phyloP scores from a whole-genome alignment of 495 filamentous ascomycete genomes.

The Talaromyces borbonicus region DNA sequence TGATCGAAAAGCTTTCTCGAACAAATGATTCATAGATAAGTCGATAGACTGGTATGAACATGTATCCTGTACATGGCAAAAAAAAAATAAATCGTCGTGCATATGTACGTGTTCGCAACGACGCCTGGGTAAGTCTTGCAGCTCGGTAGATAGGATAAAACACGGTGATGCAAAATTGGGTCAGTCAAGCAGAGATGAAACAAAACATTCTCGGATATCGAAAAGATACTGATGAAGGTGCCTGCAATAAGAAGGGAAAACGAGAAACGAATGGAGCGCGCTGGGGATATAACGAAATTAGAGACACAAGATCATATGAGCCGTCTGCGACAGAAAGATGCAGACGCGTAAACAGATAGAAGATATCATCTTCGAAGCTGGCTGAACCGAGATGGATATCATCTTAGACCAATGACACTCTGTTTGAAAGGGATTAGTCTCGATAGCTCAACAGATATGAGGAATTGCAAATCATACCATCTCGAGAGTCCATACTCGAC shows the following conservation, averaged over 20 bases:
- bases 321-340: background rate
- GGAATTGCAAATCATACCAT: conserved; percentile 58
- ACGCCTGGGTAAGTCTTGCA: background rate
- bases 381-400: conserved; percentile 14
- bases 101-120: background rate
- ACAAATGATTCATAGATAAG: no score
- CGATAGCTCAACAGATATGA: background rate
- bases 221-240: background rate
- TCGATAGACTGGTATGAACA: background rate
- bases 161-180: no score
- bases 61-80: conserved; percentile 1
- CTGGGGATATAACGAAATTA: no score
- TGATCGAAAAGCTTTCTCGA: no score
- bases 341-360: background rate
- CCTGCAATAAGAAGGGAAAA: background rate
- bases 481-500: conserved; percentile 96
- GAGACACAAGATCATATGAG: background rate
- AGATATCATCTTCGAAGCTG: background rate
- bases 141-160: no score
- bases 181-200: no score
- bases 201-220: conserved; percentile 5
- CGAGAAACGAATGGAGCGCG: background rate
- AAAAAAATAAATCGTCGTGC: background rate
- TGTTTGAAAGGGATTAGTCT: conserved; percentile 24
- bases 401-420: conserved; percentile 86